Evolutionary conservation across 805 yeast species (phyloP).

Genomic region (Candida railenensis): DNA sequence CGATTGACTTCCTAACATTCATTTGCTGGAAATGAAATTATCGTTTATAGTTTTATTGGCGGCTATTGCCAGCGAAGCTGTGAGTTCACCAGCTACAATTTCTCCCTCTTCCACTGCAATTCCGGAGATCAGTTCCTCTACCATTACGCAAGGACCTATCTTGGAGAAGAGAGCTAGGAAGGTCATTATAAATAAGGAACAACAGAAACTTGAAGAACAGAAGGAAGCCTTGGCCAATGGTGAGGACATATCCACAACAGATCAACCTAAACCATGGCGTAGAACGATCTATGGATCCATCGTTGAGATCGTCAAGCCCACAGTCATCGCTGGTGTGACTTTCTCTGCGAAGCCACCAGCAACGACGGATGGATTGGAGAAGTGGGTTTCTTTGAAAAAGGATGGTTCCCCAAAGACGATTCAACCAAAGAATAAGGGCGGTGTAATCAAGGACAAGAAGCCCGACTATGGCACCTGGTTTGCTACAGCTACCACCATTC

Average conservation of each 20-base stretch:
- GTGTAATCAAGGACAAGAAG: constrained; percentile 58
- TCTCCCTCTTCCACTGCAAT: not conserved
- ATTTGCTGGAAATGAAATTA: constrained; percentile 4
- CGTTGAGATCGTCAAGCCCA: constrained; percentile 61
- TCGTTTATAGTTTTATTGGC: not conserved
- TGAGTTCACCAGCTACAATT: not conserved
- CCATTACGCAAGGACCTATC: not conserved
- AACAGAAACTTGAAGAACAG: constrained; percentile 23
- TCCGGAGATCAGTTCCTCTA: not conserved
- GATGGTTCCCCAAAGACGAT: constrained; percentile 81
- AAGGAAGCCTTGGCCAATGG: constrained; percentile 10
- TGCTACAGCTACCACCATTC: constrained; percentile 61
- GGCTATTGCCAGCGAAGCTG: not conserved
- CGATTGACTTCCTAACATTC: not conserved
- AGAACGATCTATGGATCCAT: constrained; percentile 63
- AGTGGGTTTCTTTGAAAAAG: constrained; percentile 78
- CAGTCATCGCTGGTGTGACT: constrained; percentile 63
- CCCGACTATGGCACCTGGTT: constrained; percentile 80
- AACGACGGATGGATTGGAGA: constrained; percentile 67
- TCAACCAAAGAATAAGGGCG: constrained; percentile 72
- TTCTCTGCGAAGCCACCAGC: constrained; percentile 68
- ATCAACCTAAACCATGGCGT: constrained; percentile 60
- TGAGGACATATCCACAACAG: constrained; percentile 10
- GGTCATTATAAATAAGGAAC: constrained; percentile 28
- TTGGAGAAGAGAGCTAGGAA: constrained; percentile 30